phyloP scores from a whole-genome alignment of 768 basidiomycete species.

The Macrolepiota dolichaula region DNA sequence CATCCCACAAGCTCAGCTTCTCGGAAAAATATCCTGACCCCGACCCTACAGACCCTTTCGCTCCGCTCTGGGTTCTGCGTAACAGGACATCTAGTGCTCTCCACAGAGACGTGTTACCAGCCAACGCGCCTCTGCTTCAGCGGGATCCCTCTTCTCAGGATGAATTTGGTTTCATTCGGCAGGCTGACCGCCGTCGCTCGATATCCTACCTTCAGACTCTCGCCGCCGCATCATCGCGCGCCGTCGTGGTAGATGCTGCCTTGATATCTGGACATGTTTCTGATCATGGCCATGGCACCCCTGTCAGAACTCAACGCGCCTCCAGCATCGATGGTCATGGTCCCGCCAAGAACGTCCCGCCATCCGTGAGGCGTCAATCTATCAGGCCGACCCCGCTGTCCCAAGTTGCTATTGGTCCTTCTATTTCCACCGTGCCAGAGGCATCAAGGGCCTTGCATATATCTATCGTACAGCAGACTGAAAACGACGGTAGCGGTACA shows the following conservation, averaged over 20 bases:
- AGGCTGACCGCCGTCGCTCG: slow-evolving; percentile 6
- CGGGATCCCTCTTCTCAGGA: neutral
- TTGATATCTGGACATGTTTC: neutral
- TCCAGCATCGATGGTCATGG: neutral
- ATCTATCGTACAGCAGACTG: neutral
- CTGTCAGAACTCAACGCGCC: neutral
- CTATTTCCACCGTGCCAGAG: neutral
- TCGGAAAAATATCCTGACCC: slow-evolving; percentile 59
- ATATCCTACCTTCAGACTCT: slow-evolving; percentile 7
- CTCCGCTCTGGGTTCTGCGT: slow-evolving; percentile 62
- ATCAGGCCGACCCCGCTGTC: slow-evolving; percentile 8
- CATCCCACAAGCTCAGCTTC: slow-evolving; percentile 30
- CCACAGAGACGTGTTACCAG: slow-evolving; percentile 16
- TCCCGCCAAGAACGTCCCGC: neutral
- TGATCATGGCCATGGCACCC: slow-evolving; percentile 4
- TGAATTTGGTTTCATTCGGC: slow-evolving; percentile 3
- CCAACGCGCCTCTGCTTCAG: slow-evolving; percentile 1
- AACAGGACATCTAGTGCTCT: slow-evolving; percentile 49
- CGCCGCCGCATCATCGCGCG: neutral
- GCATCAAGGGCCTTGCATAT: neutral
- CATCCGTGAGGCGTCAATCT: neutral
- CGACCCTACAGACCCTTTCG: slow-evolving; percentile 70
- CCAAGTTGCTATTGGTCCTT: slow-evolving; percentile 1
- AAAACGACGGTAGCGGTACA: slow-evolving; percentile 13
- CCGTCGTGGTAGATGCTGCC: neutral